Base-by-base conservation (phyloP, 2,329 filamentous ascomycete species). In the Penicillium sp. region DNA sequence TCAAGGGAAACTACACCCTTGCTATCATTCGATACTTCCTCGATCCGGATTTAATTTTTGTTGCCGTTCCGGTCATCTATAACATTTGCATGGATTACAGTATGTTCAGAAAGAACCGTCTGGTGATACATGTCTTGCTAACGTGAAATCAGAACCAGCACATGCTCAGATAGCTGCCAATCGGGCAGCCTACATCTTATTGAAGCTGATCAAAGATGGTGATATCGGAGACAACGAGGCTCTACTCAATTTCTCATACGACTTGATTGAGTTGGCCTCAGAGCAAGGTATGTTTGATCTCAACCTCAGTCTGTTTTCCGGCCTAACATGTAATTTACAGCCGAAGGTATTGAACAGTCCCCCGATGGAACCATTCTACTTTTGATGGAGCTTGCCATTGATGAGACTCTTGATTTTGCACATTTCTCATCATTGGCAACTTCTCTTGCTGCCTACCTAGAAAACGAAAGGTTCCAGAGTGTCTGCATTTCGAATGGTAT, bases 11-110 rank as follows among this genome's bases (percentile, higher is more conserved):
- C 44, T 73, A 75, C 58, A 76, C 70, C 8, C 55, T 66, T 44
- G 63, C 70, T 31, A 72, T 78, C 46, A 67, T 77, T 41, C 63
- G 64, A 29, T 67, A 70, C 47, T 62, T 75, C 34, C 58, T 65
- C 27, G 69, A 72, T 27, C 66, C 69, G 0, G 67, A 66, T 3
- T 66, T 77, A 34, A 63, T 70, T 16, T 67, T 74, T 54, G 68
- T 78, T 27, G 70, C 71, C 27, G 72, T 77, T 54, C 72, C 74
- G 54, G 75, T 77, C 42, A 66, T 78, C 41, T 78, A 75, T 63
- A 78, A 78, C 54, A 71, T 77, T 48, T 77, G 75, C 60, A 68
- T 73, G 54, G 76, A 77, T 56, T 78, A 69, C 62, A 75, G 75
- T 78, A 59, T 50, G 62, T 37, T 29, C 25, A 13, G 9, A 46